phyloP scores from a whole-genome alignment of 2,329 filamentous ascomycete species.

The Sphaerulina populicola region DNA sequence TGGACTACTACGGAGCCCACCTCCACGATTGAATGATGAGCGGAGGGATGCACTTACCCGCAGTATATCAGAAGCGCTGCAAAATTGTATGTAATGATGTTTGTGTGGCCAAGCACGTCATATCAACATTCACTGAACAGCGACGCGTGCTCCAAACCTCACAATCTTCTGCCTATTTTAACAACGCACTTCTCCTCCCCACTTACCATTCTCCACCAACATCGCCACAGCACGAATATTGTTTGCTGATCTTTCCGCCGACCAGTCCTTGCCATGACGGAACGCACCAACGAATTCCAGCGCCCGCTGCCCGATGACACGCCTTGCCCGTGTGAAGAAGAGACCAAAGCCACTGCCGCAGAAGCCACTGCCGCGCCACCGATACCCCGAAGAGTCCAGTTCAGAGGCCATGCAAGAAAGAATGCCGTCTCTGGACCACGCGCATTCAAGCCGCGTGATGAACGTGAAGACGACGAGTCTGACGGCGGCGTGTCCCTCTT shows the following conservation, averaged over 20 bases:
- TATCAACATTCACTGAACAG: neutral
- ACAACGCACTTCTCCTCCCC: neutral
- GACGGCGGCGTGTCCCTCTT: neutral
- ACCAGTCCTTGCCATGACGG: neutral
- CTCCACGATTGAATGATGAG: conserved; percentile 2
- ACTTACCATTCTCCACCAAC: neutral
- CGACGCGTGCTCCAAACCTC: neutral
- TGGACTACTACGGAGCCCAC: conserved; percentile 1
- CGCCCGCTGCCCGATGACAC: neutral
- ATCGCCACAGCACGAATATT: neutral
- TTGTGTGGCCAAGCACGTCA: neutral
- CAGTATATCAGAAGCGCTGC: neutral
- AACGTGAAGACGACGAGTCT: neutral
- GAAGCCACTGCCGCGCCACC: neutral
- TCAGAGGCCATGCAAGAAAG: neutral
- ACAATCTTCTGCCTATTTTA: neutral
- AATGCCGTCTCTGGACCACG: neutral
- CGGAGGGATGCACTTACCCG: conserved; percentile 7
- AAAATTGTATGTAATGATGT: conserved; percentile 3
- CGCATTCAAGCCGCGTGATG: neutral
- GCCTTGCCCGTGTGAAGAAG: neutral
- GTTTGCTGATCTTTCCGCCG: neutral
- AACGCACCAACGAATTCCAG: neutral
- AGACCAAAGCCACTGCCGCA: neutral
- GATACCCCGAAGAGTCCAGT: neutral